Conservation (phyloP, 2,329 filamentous ascomycete species). For the Cercospora canescens region DNA sequence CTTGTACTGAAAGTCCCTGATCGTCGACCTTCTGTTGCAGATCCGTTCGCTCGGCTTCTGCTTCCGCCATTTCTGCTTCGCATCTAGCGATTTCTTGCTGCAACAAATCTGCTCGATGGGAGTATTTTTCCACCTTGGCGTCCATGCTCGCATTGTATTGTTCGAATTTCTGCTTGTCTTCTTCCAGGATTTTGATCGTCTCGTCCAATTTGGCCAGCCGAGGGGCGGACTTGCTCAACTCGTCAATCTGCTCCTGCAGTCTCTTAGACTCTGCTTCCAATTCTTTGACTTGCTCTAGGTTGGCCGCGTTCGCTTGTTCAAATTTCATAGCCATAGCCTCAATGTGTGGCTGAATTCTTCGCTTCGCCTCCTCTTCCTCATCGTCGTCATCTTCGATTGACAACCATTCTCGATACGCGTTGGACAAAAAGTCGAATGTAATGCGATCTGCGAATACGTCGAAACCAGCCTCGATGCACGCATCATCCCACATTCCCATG, state of each 20-base stretch:
- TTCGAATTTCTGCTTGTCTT: constrained; percentile 93
- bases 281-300: constrained; percentile 77
- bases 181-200: constrained; percentile 89
- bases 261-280: constrained; percentile 84
- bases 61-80: constrained; percentile 70
- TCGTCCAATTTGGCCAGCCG: constrained; percentile 82
- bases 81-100: constrained; percentile 83
- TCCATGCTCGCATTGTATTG: constrained; percentile 86
- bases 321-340: constrained; percentile 87
- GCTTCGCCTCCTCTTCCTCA: constrained; percentile 78
- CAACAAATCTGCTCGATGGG: constrained; percentile 75
- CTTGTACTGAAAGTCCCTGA: constrained; percentile 92
- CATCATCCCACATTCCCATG: constrained; percentile 79
- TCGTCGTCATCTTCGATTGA: constrained; percentile 76
- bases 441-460: constrained; percentile 90
- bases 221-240: constrained; percentile 82
- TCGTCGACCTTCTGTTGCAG: constrained; percentile 87
- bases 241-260: constrained; percentile 81
- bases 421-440: constrained; percentile 88
- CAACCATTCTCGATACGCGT: constrained; percentile 91
- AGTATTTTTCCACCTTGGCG: constrained; percentile 85
- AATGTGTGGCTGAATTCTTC: constrained; percentile 78
- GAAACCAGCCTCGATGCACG: constrained; percentile 81
- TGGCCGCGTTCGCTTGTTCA: constrained; percentile 78
- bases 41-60: constrained; percentile 75